Evolutionary conservation across 441 rosid species (phyloP).

Genomic region (Lepidium campestre): DNA sequence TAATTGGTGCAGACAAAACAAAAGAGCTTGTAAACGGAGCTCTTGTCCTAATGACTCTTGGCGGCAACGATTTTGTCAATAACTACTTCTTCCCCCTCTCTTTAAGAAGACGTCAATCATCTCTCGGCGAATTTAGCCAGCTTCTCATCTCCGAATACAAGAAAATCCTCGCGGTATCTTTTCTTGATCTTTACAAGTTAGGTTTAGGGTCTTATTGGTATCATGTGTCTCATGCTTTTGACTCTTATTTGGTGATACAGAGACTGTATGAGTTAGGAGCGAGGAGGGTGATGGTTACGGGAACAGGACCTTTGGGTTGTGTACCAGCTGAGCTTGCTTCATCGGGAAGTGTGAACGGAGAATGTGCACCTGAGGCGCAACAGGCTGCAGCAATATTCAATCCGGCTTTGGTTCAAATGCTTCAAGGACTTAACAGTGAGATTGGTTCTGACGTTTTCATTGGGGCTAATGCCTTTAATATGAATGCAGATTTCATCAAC

Average conservation of each 20-base stretch:
- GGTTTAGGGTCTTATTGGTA: neutral
- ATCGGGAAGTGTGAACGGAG: conserved; percentile 33
- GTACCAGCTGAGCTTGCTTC: conserved; percentile 39
- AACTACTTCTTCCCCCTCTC: conserved; percentile 59
- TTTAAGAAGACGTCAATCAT: conserved; percentile 44
- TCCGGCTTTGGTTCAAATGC: conserved; percentile 40
- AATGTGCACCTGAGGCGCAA: conserved; percentile 40
- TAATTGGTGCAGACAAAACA: conserved; percentile 37
- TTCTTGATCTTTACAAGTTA: neutral
- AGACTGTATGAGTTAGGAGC: conserved; percentile 41
- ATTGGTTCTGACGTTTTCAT: conserved; percentile 41
- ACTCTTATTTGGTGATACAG: conserved; percentile 13
- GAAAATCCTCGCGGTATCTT: conserved; percentile 40
- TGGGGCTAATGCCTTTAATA: conserved; percentile 21
- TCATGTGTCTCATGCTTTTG: neutral
- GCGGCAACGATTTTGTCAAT: conserved; percentile 71
- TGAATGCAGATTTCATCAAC: conserved; percentile 25
- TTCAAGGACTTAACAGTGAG: conserved; percentile 35
- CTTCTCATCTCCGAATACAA: conserved; percentile 53
- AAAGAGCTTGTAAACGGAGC: conserved; percentile 38
- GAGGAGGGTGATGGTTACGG: conserved; percentile 45
- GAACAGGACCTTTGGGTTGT: conserved; percentile 47
- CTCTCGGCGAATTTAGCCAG: conserved; percentile 38
- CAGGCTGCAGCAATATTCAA: conserved; percentile 47
- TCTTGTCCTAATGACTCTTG: conserved; percentile 51